These are phyloP conservation scores for Uronychia setigera DNA, from an alignment of 73 alveolate species.

Conservation along the genomic window DNA sequence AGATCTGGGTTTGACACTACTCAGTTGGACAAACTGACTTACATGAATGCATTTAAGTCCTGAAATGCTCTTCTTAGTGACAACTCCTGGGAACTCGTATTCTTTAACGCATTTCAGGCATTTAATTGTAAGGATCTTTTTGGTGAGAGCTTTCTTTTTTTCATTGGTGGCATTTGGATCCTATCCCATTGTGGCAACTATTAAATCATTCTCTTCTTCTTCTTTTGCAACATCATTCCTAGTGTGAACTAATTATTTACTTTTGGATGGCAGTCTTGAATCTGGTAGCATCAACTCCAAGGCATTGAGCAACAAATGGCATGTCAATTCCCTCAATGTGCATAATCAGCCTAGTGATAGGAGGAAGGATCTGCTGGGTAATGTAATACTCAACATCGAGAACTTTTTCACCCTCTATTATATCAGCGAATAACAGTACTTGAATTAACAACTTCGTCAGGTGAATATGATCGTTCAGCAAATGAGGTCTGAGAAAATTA, in stretches of 20 bases:
- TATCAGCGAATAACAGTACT: not conserved
- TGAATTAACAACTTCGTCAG: slow-evolving; percentile 71
- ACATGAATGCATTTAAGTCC: slow-evolving; percentile 1
- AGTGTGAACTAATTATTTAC: not conserved
- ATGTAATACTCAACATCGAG: slow-evolving; percentile 86
- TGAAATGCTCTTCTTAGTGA: slow-evolving; percentile 8
- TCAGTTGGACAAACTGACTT: no score
- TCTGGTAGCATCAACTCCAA: slow-evolving; percentile 64
- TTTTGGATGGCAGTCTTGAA: not conserved
- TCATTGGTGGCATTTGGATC: slow-evolving; percentile 60
- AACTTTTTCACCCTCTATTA: slow-evolving; percentile 42
- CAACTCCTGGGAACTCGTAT: slow-evolving; percentile 56
- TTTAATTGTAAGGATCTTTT: slow-evolving; percentile 12
- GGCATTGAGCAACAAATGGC: slow-evolving; percentile 76
- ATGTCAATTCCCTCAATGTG: slow-evolving; percentile 82
- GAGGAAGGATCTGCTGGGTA: slow-evolving; percentile 86
- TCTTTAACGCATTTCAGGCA: slow-evolving; percentile 23
- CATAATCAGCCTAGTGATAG: slow-evolving; percentile 78
- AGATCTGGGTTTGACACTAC: slow-evolving; percentile 11
- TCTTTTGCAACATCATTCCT: slow-evolving; percentile 19
- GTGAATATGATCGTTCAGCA: slow-evolving; percentile 84
- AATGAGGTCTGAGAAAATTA: slow-evolving; percentile 51
- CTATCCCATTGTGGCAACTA: slow-evolving; percentile 39
- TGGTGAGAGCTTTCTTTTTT: slow-evolving; percentile 42
- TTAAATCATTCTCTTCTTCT: slow-evolving; percentile 17